Evolutionary conservation across 257 asterid genomes (phyloP), one percentile per base, ranked within the genome.

Genomic region (Mitragyna speciosa): DNA sequence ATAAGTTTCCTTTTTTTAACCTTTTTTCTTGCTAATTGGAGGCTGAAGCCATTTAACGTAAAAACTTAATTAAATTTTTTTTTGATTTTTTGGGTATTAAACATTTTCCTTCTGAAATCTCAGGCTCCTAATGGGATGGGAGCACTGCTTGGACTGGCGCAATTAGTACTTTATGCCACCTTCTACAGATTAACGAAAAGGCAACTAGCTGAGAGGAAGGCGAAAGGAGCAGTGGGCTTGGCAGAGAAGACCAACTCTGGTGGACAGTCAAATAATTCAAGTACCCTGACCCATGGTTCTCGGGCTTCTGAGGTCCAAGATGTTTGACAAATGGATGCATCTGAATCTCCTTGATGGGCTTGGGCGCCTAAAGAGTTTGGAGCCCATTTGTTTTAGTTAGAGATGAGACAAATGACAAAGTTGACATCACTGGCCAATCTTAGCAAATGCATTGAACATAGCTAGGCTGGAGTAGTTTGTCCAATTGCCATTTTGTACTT

Each of bases 61-160:
- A 36, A 36, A 36, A 36, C 41, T 36, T 36, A 36, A 36, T 36
- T 36, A 36, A 36, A 4, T 36, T 36, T 36, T 36, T 36, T 36
- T n/a, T n/a, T n/a, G n/a, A n/a, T n/a, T n/a, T n/a, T n/a, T n/a
- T n/a, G n/a, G 41, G 41, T 28, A 3, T 68, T 31, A 26, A 19
- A 12, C 75, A 48, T 15, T 7, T 47, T 43, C 14, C 33, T 41
- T 61, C 41, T 69, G 4, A 6, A 74, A 12, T 72, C 17, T 24
- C 52, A 96, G 99, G 89, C 88, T 10, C 97, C 99, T 0, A 96
- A 94, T 77, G 91, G 90, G 54, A 83, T 86, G 83, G 99, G 99
- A 63, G 7, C 91, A 0, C 12, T 86, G 11, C 94, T 96, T 58
- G 98, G 96, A 73, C 85, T 92, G 85, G 92, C 90, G 76, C 99